Conservation (phyloP, 257 asterid genomes). For the Solanum clarkiae region DNA sequence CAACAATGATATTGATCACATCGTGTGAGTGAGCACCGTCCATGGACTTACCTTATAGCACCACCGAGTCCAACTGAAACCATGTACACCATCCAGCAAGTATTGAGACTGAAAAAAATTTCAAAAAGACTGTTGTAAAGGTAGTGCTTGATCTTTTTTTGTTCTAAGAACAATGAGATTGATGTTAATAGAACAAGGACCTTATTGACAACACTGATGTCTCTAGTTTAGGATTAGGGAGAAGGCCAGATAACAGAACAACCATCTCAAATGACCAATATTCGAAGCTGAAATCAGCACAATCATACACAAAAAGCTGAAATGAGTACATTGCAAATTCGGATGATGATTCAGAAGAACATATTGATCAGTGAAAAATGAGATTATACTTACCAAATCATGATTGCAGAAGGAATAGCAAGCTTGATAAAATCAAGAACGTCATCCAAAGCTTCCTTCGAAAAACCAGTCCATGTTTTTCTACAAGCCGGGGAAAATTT, state of each 20-base stretch:
- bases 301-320: neutral
- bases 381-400: conserved; percentile 42
- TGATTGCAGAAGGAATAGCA: conserved; percentile 55
- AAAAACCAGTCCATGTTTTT: conserved; percentile 39
- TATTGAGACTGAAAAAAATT: conserved; percentile 43
- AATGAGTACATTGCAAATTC: neutral
- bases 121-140: neutral
- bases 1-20: neutral
- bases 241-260: conserved; percentile 58
- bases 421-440: conserved; percentile 29
- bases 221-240: conserved; percentile 60
- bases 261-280: conserved; percentile 75
- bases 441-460: conserved; percentile 32
- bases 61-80: conserved; percentile 72
- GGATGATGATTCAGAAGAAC: neutral
- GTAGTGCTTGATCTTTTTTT: neutral
- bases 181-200: conserved; percentile 10
- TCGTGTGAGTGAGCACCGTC: neutral
- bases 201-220: conserved; percentile 67
- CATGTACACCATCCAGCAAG: conserved; percentile 70
- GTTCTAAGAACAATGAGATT: neutral
- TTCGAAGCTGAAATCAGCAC: conserved; percentile 31
- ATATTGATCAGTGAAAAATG: neutral
- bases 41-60: conserved; percentile 43
- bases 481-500: conserved; percentile 31